Evolutionary conservation across 495 filamentous ascomycete genomes (phyloP), one percentile per base, ranked within the genome.

Genomic region (Neurospora pannonica): DNA sequence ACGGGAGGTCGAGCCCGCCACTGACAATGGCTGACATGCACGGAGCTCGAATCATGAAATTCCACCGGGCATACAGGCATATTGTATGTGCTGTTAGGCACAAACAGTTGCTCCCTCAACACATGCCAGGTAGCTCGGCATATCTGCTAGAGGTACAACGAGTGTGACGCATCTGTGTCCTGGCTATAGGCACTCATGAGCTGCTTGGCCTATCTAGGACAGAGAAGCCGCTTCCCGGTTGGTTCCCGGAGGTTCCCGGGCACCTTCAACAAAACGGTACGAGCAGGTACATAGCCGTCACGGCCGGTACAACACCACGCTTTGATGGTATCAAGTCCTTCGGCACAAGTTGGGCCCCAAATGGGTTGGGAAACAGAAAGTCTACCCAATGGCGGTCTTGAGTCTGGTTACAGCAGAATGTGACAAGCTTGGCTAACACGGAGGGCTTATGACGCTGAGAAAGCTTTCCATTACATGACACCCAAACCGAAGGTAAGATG

Each of bases 211-310:
- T 67, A 34, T 67, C 54, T 34, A 36, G 54, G 54, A 19, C 54
- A 19, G 28, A 67, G 15, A 67, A 19, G 54, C 54, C 28, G 28
- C 54, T 67, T 36, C 15, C 28, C 31, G 54, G 54, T 67, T 67
- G 54, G 54, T 19, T 67, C 28, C 46, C 19, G 40, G 38, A 39
- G 39, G 69, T 36, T 38, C 13, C 75, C 11, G 71, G 72, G 75
- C 54, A 34, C 2, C 24, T 67, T 67, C 54, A 34, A 75, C 77
- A 73, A 38, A 15, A 46, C 48, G 74, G 77, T 79, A 80, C 78
- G 72, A 72, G 40, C 34, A 73, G 72, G 72, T 79, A 80, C 78
- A 71, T 77, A 38, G n/a, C 54, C 24, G 38, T 38, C 28, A 71
- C 71, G 54, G 60, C 46, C 71, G 73, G 76, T 80, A 80, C 77